phyloP scores from a whole-genome alignment of 2,329 filamentous ascomycete genomes.

The Leptosphaerulina australis region DNA sequence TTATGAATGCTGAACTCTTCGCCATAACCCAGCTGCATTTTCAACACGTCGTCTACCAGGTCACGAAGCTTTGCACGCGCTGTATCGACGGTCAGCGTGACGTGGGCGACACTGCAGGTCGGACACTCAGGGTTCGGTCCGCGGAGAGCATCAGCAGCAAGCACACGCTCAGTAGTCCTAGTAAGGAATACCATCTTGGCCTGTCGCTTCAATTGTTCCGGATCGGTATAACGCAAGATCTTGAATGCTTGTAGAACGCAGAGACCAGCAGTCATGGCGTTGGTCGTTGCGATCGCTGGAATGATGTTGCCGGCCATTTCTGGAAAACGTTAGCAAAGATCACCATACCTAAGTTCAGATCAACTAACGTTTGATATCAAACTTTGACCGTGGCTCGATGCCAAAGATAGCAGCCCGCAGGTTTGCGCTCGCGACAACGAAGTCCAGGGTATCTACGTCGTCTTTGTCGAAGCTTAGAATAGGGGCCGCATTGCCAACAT shows the following conservation, averaged over 20 bases:
- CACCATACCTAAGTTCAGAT: background rate
- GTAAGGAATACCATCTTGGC: constrained; percentile 88
- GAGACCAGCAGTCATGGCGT: constrained; percentile 91
- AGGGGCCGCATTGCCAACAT: constrained; percentile 57
- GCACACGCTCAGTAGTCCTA: constrained; percentile 63
- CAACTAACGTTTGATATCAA: constrained; percentile 79
- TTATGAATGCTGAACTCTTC: constrained; percentile 81
- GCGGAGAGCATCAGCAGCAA: constrained; percentile 61
- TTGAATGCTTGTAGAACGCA: constrained; percentile 95
- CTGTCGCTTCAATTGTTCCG: constrained; percentile 62
- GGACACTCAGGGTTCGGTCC: constrained; percentile 81
- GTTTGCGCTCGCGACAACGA: constrained; percentile 89
- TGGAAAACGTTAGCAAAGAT: constrained; percentile 30
- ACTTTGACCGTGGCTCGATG: constrained; percentile 86
- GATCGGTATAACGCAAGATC: constrained; percentile 63
- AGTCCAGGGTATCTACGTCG: constrained; percentile 91
- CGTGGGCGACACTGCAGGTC: constrained; percentile 78
- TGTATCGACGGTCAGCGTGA: constrained; percentile 70
- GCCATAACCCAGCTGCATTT: constrained; percentile 73
- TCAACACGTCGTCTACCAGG: constrained; percentile 76
- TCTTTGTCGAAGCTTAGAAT: constrained; percentile 94
- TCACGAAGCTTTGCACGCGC: constrained; percentile 76
- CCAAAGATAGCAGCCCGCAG: constrained; percentile 87
- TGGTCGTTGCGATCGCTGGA: constrained; percentile 95
- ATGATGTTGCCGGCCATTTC: constrained; percentile 99